Percentiles rank a stretch among this genome's conserved stretches.
Evolutionary conservation across 176 grass and related monocot genomes (phyloP).

Genomic region (Oryza glumipatula): DNA sequence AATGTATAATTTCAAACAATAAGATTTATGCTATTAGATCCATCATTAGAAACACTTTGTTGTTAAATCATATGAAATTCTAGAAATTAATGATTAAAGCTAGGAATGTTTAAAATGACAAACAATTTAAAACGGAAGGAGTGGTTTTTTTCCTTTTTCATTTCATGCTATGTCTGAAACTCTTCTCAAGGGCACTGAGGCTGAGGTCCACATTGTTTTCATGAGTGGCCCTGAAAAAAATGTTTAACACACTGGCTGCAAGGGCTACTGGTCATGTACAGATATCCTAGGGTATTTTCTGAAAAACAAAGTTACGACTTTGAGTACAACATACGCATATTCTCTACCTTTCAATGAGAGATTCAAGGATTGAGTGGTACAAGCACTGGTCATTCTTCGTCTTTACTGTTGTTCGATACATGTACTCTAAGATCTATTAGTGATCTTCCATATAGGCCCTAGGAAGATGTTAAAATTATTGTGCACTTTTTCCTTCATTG

Average conservation of each 20-base stretch:
- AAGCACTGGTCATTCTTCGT: not conserved
- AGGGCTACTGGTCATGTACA: conserved; percentile 8
- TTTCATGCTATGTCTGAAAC: too few relatives aligned
- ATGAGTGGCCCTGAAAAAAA: not conserved
- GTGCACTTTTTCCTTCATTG: not conserved
- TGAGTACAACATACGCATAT: not conserved
- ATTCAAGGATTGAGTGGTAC: not conserved
- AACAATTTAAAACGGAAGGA: too few relatives aligned
- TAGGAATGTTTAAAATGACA: too few relatives aligned
- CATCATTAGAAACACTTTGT: too few relatives aligned
- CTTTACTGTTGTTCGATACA: not conserved
- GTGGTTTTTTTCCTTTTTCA: too few relatives aligned
- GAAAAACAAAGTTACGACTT: not conserved
- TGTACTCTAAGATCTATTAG: not conserved
- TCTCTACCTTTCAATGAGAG: conserved; percentile 2
- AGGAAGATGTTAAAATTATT: not conserved
- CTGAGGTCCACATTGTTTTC: not conserved
- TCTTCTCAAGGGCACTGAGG: too few relatives aligned
- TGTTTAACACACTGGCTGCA: not conserved
- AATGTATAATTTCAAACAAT: too few relatives aligned
- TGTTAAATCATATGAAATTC: too few relatives aligned
- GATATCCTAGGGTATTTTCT: not conserved
- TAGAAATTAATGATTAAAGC: too few relatives aligned
- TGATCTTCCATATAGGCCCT: not conserved
- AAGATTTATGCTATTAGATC: too few relatives aligned